Percentiles rank a stretch among this genome's conserved stretches.
Conservation (phyloP, 2,329 filamentous ascomycete species). For the Aspergillus sp. region DNA sequence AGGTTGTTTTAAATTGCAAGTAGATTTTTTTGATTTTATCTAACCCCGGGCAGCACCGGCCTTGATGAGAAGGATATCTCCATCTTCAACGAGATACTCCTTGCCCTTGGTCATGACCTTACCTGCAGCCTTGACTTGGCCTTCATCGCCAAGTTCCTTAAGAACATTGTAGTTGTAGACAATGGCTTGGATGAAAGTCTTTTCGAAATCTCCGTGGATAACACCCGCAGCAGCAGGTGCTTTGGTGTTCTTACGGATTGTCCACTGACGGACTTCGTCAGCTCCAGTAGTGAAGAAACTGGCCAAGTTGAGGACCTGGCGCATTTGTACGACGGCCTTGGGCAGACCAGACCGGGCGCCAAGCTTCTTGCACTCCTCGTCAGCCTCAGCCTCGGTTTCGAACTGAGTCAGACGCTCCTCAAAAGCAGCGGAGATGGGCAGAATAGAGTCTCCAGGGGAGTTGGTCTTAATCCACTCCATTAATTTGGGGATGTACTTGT, state of each 20-base stretch:
- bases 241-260: slow-evolving; percentile 91
- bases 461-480: slow-evolving; percentile 95
- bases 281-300: slow-evolving; percentile 97
- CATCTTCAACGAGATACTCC: slow-evolving; percentile 69
- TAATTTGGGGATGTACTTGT: slow-evolving; percentile 94
- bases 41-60: slow-evolving; percentile 51
- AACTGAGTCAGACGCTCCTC: slow-evolving; percentile 88
- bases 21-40: slow-evolving; percentile 4
- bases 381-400: slow-evolving; percentile 71
- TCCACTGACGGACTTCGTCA: slow-evolving; percentile 98
- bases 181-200: slow-evolving; percentile 96
- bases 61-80: slow-evolving; percentile 80
- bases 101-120: slow-evolving; percentile 99
- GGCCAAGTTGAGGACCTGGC: slow-evolving; percentile 82
- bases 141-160: slow-evolving; percentile 85
- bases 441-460: slow-evolving; percentile 81
- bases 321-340: slow-evolving; percentile 91
- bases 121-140: slow-evolving; percentile 84
- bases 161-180: slow-evolving; percentile 85
- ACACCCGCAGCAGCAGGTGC: slow-evolving; percentile 97
- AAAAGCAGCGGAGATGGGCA: slow-evolving; percentile 88
- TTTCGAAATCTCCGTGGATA: slow-evolving; percentile 96
- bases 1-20: not conserved
- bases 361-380: slow-evolving; percentile 84
- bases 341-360: slow-evolving; percentile 85